Base-by-base conservation (phyloP, 768 basidiomycete species). In the Leccinum sublutescens region DNA sequence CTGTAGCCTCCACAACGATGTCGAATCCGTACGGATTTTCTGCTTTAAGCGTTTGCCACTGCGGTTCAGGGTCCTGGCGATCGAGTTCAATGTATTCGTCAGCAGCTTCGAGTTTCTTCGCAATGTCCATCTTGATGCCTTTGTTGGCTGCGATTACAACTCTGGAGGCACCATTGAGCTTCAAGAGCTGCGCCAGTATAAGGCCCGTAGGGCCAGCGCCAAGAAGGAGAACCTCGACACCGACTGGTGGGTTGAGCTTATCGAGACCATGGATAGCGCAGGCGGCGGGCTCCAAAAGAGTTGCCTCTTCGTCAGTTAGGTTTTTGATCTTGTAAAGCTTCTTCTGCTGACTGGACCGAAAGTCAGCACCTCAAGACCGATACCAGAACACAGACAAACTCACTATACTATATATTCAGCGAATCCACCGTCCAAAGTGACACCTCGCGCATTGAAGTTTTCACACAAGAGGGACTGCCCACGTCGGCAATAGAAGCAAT, bases 141-240 rank as follows among this genome's bases (percentile, higher is more conserved):
- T 92, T 91, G 76, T 94, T 93, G 31, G 90, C 90, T 1, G 92
- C 93, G 58, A 96, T 85, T 54, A 91, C 89, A 57, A 95, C 83
- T 59, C 82, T 82, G 23, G 82, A 76, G 15, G 93, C 93, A 48
- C 93, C 93, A 70, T 94, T 95, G 47, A 91, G 78, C 74, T 92
- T 93, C 60, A 95, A 78, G 23, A 96, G 79, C 71, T 95, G 93
- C 0, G 93, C 87, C 49, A 96, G 83, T 62, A 95, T 91, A 36
- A 95, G 81, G n/a, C 93, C 89, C 4, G 93, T 95, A 1, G 93
- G 93, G 12, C 93, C 93, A n/a, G 93, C 90, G 53, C 93, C 93
- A 50, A 95, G 80, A 36, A 95, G 78, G 54, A 96, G 83, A 19
- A 89, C 92, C 52, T 94, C 91, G 43, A 89, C 78, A 27, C 93